These are phyloP conservation scores for Porcisia hertigi DNA, from an alignment of 208 protist species.

Conservation along the genomic window DNA sequence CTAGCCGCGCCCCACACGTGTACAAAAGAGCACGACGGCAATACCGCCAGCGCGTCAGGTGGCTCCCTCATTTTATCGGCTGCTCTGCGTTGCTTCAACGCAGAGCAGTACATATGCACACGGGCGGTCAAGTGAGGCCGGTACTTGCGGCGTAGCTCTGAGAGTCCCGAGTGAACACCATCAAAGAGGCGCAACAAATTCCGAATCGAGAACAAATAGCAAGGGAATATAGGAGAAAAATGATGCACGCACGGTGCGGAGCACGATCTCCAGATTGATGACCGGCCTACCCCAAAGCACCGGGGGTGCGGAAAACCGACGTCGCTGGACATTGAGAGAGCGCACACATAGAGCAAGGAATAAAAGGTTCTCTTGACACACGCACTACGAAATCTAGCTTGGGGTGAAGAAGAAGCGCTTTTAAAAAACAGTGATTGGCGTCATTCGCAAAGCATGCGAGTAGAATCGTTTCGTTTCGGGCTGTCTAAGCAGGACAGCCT, in stretches of 20 bases:
- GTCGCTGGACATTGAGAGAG: background rate
- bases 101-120: background rate
- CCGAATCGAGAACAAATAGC: background rate
- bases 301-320: background rate
- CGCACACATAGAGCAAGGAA: background rate
- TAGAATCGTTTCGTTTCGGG: background rate
- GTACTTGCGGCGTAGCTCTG: background rate
- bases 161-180: background rate
- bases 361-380: background rate
- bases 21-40: background rate
- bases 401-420: background rate
- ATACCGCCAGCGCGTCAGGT: background rate
- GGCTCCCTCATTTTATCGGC: background rate
- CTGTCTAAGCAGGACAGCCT: background rate
- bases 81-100: background rate
- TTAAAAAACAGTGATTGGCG: background rate
- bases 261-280: background rate
- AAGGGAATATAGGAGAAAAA: background rate
- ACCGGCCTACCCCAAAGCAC: background rate
- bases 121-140: background rate
- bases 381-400: background rate
- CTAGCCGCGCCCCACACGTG: background rate
- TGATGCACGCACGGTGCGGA: background rate
- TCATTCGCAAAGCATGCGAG: background rate
- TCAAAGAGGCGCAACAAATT: background rate